Percentiles rank a stretch among this genome's conserved stretches.
Evolutionary conservation across 352 stramenopile species (phyloP).

Genomic region (Phytopythium ostracodes): DNA sequence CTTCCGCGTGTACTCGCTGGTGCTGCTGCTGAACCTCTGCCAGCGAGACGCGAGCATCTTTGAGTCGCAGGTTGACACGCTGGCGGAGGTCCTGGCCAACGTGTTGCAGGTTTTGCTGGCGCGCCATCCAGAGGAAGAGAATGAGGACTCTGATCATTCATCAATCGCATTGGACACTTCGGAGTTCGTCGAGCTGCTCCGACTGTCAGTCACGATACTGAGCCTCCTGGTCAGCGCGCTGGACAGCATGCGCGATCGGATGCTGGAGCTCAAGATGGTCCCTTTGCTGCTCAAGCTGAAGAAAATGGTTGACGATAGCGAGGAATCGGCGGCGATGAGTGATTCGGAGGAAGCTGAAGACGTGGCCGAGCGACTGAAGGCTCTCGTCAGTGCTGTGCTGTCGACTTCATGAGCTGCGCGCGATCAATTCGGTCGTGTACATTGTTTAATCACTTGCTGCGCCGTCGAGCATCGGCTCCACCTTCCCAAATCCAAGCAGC

Average conservation of each 20-base stretch:
- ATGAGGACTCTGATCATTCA: neutral
- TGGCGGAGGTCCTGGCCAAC: constrained; percentile 20
- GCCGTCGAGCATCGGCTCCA: too few species aligned
- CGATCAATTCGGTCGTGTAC: too few species aligned
- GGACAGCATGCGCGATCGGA: constrained; percentile 10
- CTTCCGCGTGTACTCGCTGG: constrained; percentile 62
- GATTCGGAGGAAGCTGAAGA: neutral
- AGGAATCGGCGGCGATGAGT: neutral
- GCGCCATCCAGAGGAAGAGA: neutral
- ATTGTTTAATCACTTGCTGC: too few species aligned
- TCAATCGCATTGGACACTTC: constrained; percentile 16
- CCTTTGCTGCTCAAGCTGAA: constrained; percentile 40
- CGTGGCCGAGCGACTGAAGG: constrained; percentile 1
- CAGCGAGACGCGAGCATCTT: constrained; percentile 47
- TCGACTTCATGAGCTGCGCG: neutral
- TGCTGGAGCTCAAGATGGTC: constrained; percentile 24
- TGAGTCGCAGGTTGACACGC: constrained; percentile 12
- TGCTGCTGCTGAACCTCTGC: constrained; percentile 72
- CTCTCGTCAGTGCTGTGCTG: neutral
- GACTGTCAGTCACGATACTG: constrained; percentile 46
- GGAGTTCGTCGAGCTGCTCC: constrained; percentile 59
- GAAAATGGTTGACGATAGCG: constrained; percentile 6
- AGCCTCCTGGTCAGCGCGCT: constrained; percentile 46
- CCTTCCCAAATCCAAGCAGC: too few species aligned
- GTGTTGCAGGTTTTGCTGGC: constrained; percentile 10